Percentiles rank a stretch among this genome's conserved stretches.
These are phyloP conservation scores for Exidia glandulosa DNA, from an alignment of 768 basidiomycete species.

Conservation along the genomic window DNA sequence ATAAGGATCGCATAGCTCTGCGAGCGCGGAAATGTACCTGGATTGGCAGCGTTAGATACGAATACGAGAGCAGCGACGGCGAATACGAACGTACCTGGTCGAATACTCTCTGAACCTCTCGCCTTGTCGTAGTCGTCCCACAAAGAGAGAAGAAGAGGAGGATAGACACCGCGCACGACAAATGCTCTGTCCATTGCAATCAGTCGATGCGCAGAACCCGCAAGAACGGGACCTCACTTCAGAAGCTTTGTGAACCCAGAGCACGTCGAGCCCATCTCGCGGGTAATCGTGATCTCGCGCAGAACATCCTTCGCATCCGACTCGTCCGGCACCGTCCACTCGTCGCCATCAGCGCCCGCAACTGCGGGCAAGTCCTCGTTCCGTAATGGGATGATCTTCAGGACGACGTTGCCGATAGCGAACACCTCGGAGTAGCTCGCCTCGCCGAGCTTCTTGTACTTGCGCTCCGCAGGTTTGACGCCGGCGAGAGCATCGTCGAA, in stretches of 20 bases:
- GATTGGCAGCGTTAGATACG: neutral
- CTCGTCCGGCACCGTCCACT: slow-evolving; percentile 49
- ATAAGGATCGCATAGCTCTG: slow-evolving; percentile 88
- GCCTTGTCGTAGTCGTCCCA: slow-evolving; percentile 78
- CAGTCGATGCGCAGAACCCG: neutral
- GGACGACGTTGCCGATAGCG: slow-evolving; percentile 77
- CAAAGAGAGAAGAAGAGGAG: slow-evolving; percentile 57
- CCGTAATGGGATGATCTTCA: slow-evolving; percentile 77
- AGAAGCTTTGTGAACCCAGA: slow-evolving; percentile 70
- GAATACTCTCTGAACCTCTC: slow-evolving; percentile 73
- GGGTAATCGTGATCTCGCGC: slow-evolving; percentile 70
- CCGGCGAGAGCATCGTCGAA: slow-evolving; percentile 44
- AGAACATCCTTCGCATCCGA: slow-evolving; percentile 66
- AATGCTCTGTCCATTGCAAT: slow-evolving; percentile 43
- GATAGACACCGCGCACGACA: slow-evolving; percentile 80
- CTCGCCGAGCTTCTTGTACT: slow-evolving; percentile 84
- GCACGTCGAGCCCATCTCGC: slow-evolving; percentile 65
- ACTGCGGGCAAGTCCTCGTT: slow-evolving; percentile 27
- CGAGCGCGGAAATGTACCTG: slow-evolving; percentile 63
- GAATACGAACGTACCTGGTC: slow-evolving; percentile 52
- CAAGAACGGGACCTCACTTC: slow-evolving; percentile 18
- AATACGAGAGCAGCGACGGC: slow-evolving; percentile 6
- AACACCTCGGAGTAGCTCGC: slow-evolving; percentile 97
- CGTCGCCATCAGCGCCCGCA: slow-evolving; percentile 15
- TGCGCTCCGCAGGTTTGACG: slow-evolving; percentile 15